Base-by-base conservation (phyloP, 2,329 filamentous ascomycete genomes). In the Epichloe scottii region DNA sequence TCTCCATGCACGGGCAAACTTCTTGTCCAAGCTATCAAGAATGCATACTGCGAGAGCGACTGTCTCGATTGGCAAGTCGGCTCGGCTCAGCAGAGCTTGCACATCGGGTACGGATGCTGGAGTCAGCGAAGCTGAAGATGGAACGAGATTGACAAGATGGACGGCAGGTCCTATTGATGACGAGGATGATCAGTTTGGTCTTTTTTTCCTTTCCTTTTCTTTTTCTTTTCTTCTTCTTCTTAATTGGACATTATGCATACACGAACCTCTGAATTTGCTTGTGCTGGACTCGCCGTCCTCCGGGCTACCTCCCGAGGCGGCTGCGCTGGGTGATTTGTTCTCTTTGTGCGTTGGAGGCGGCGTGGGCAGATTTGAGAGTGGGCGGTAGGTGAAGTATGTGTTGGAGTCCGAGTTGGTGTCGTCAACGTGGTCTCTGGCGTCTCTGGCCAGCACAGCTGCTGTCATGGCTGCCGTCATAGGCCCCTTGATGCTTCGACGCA, bases 301-400 rank as follows among this genome's bases (percentile, higher is more conserved):
- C 47, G 70, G 60, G 17, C 21, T 12, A 11, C 64, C 63, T 50
- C 64, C 63, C 50, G 68, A 63, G 39, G 43, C 21, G 19, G n/a
- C 30, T 10, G 50, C 63, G 62, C 44, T 70, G 40, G 63, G 61
- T 30, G 68, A 68, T 35, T 70, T 72, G 11, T 71, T 71, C 55
- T 62, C 65, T 49, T 59, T 64, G 50, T 73, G 74, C 43, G 78
- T 82, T 11, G 74, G 75, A 43, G 82, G 82, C 55, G 82, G 82
- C 49, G 82, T 85, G 21, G 82, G 82, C 21, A 85, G 73, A 63
- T 81, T 83, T 33, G 81, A 85, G 48, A 85, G 71, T 10, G 82
- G 82, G 46, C 79, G 76, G 65, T 85, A 85, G 56, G 80, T 82
- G 59, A 82, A 81, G 65, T 78, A 79, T 55, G 72, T 71, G 53